phyloP scores from a whole-genome alignment of 352 stramenopile species.

The Globisporangium perplexum region DNA sequence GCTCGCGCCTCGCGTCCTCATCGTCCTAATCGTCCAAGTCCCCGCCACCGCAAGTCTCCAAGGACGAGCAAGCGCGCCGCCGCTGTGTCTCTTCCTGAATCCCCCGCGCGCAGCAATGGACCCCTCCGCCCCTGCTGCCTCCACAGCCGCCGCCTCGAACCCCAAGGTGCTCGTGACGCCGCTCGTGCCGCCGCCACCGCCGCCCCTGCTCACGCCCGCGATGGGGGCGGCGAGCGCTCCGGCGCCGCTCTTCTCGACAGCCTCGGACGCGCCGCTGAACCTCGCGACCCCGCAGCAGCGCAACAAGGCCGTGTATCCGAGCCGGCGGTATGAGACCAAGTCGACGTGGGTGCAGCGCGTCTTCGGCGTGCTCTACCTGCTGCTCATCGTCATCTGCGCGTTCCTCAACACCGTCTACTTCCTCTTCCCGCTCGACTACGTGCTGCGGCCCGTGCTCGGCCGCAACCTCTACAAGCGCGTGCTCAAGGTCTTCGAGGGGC shows the following conservation, averaged over 20 bases:
- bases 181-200: constrained; percentile 1
- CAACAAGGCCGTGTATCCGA: constrained; percentile 33
- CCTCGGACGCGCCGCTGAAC: constrained; percentile 13
- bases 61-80: no score
- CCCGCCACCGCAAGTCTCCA: not conserved
- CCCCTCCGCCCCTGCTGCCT: not conserved
- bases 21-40: constrained; percentile 1
- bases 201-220: constrained; percentile 1
- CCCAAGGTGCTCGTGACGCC: constrained; percentile 4
- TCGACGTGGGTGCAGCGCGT: constrained; percentile 36
- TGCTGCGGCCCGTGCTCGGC: constrained; percentile 28
- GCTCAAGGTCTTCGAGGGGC: constrained; percentile 33
- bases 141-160: not conserved
- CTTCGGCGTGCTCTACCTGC: constrained; percentile 35
- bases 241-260: constrained; percentile 5
- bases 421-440: constrained; percentile 43
- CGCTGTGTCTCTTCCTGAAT: no score
- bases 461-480: constrained; percentile 22
- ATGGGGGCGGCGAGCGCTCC: not conserved
- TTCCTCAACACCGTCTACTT: constrained; percentile 63
- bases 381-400: constrained; percentile 38
- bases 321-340: constrained; percentile 35
- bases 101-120: not conserved
- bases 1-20: no score
- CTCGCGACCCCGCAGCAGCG: constrained; percentile 10